Evolutionary conservation across 805 yeast species (phyloP).

Genomic region (Martiniozyma abietophila): DNA sequence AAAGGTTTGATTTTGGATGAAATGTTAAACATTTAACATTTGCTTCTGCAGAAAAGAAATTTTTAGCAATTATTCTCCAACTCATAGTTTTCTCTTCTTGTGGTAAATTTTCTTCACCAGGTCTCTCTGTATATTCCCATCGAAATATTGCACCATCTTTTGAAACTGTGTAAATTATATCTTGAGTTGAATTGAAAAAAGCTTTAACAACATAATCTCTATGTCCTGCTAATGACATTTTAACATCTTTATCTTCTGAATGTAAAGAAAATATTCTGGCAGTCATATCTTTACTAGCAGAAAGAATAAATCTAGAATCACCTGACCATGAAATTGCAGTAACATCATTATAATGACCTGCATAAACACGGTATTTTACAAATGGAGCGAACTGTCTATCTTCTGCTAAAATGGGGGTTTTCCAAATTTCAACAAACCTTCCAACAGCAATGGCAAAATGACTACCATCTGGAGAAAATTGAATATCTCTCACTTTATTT

Average conservation of each 20-base stretch:
- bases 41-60: constrained; percentile 64
- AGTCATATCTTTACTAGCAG: constrained; percentile 86
- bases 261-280: constrained; percentile 74
- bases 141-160: constrained; percentile 90
- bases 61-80: constrained; percentile 79
- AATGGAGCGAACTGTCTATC: constrained; percentile 96
- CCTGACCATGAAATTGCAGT: constrained; percentile 77
- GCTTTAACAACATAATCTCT: constrained; percentile 82
- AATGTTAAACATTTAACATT: constrained; percentile 75
- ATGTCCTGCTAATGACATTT: constrained; percentile 86
- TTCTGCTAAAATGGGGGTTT: constrained; percentile 69
- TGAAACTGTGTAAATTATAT: constrained; percentile 81
- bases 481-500: constrained; percentile 61
- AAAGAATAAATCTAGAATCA: constrained; percentile 80
- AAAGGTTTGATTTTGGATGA: constrained; percentile 58
- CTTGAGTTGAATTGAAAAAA: constrained; percentile 81
- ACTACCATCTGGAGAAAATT: constrained; percentile 83
- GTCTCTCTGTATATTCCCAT: constrained; percentile 75
- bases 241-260: constrained; percentile 62
- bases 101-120: constrained; percentile 37
- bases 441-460: constrained; percentile 81
- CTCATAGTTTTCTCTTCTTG: constrained; percentile 39
- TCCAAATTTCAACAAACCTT: constrained; percentile 85
- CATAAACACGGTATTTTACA: constrained; percentile 78
- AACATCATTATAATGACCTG: constrained; percentile 87